phyloP scores from a whole-genome alignment of 441 rosid species.

The Bocquillonia castaneifolia region DNA sequence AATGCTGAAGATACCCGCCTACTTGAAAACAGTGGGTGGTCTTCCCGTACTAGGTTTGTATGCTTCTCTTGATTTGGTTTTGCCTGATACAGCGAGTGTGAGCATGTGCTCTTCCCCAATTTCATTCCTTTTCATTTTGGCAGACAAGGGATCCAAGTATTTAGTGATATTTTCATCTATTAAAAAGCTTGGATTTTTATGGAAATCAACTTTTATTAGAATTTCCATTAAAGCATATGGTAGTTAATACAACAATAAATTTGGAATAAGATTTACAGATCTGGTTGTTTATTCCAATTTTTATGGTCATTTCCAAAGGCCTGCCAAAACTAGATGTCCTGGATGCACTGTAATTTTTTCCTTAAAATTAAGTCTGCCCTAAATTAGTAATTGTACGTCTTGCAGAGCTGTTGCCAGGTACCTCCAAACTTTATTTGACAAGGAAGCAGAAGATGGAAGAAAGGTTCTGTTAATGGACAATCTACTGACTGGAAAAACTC shows the following conservation, averaged over 20 bases:
- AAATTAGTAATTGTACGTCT: neutral
- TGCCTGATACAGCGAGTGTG: neutral
- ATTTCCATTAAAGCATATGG: neutral
- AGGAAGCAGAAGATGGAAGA: conserved; percentile 59
- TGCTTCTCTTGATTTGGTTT: conserved; percentile 7
- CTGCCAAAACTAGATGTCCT: too few relatives aligned
- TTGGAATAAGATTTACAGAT: neutral
- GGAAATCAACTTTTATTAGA: neutral
- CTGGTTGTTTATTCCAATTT: neutral
- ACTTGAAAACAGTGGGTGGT: conserved; percentile 95
- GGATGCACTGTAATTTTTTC: neutral
- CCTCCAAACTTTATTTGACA: conserved; percentile 68
- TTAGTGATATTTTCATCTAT: neutral
- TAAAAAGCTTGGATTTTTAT: neutral
- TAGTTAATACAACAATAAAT: neutral
- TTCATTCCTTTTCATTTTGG: neutral
- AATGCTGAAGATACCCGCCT: conserved; percentile 55
- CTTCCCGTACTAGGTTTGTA: conserved; percentile 89
- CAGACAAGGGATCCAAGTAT: neutral
- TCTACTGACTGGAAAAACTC: conserved; percentile 84
- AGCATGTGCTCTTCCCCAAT: neutral
- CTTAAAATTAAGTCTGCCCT: neutral
- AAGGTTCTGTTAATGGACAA: conserved; percentile 56
- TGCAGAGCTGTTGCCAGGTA: conserved; percentile 92
- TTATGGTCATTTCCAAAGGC: neutral